Evolutionary conservation across 169 alveolate genomes (phyloP).

Genomic region (Toxoplasma gondii): DNA sequence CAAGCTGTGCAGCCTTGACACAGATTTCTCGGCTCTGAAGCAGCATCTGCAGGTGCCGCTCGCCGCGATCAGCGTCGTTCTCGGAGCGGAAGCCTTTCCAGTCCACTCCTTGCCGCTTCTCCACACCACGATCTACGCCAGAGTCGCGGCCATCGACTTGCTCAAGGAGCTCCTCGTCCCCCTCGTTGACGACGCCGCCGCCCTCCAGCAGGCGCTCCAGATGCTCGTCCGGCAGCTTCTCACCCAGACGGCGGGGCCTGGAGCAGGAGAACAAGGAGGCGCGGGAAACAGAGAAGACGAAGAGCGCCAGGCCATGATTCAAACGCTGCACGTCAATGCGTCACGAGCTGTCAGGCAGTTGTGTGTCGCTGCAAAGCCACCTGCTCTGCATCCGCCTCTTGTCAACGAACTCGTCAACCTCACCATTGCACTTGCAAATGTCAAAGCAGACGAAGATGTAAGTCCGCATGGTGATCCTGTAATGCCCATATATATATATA

Average conservation of each 20-base stretch:
- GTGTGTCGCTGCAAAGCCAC: not conserved
- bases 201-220: conserved; percentile 8
- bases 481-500: too few species aligned
- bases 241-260: not conserved
- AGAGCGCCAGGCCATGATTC: not conserved
- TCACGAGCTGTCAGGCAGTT: not conserved
- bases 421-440: not conserved
- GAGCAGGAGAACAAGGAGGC: not conserved
- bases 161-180: not conserved
- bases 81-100: not conserved
- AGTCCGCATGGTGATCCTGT: too few species aligned
- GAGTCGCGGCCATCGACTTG: not conserved
- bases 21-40: not conserved
- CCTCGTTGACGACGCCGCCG: not conserved
- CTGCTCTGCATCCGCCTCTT: not conserved
- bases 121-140: not conserved
- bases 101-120: not conserved
- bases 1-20: not conserved
- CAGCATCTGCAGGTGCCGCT: not conserved
- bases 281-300: not conserved
- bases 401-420: conserved; percentile 3
- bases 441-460: not conserved
- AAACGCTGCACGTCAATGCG: not conserved
- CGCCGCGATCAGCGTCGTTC: not conserved
- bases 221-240: conserved; percentile 1